phyloP scores from a whole-genome alignment of 2,329 filamentous ascomycete species.

The Claviceps cyperi region DNA sequence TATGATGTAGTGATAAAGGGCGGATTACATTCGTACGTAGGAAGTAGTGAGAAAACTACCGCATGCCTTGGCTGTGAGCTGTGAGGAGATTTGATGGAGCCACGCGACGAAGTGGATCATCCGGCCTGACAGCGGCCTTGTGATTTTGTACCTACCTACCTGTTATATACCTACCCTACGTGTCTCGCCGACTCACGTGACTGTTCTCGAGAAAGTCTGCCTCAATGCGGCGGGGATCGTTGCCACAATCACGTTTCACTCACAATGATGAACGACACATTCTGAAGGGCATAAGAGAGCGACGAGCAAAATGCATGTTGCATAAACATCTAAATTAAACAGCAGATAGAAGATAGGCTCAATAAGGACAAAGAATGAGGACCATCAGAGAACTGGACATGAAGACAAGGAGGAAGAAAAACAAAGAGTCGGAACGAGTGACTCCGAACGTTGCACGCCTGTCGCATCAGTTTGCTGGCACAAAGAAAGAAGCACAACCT shows the following conservation, averaged over 20 bases:
- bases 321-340: constrained; percentile 3
- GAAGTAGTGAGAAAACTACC: neutral
- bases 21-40: neutral
- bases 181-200: constrained; percentile 8
- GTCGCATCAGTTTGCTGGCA: constrained; percentile 6
- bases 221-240: too few relatives aligned
- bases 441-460: constrained; percentile 9
- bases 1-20: neutral
- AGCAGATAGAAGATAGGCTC: neutral
- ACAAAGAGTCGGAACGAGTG: neutral
- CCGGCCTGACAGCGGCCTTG: neutral
- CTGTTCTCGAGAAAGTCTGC: too few relatives aligned
- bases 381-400: neutral
- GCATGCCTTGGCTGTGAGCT: constrained; percentile 1
- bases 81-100: constrained; percentile 13
- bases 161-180: too few relatives aligned
- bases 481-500: constrained; percentile 2
- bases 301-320: neutral
- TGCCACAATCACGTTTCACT: too few relatives aligned
- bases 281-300: neutral
- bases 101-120: constrained; percentile 9
- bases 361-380: neutral
- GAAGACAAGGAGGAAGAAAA: constrained; percentile 2
- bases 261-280: too few relatives aligned
- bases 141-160: neutral